These are phyloP conservation scores for Mytilinidion resinicola DNA, from an alignment of 495 filamentous ascomycete species.

Conservation along the genomic window DNA sequence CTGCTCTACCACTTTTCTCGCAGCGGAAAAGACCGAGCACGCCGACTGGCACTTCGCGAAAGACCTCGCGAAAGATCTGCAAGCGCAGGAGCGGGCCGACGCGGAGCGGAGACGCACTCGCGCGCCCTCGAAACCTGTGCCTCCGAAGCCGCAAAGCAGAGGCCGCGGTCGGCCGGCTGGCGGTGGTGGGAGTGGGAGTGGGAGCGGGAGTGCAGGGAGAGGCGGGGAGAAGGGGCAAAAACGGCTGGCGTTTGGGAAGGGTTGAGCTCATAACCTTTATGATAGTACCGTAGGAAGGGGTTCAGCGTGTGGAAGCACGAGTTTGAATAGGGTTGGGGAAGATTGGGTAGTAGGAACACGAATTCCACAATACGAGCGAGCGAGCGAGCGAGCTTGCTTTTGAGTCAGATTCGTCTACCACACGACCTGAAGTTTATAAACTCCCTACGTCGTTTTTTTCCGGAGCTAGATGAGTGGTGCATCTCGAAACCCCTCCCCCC, in stretches of 20 bases:
- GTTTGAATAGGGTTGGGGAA: too few relatives aligned
- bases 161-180: conserved; percentile 22
- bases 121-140: neutral
- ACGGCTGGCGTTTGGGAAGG: conserved; percentile 34
- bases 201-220: neutral
- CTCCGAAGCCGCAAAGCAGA: conserved; percentile 13
- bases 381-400: too few relatives aligned
- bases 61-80: conserved; percentile 72
- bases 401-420: too few relatives aligned
- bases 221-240: conserved; percentile 32
- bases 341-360: too few relatives aligned
- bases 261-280: too few relatives aligned
- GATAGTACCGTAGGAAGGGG: too few relatives aligned
- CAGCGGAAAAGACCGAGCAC: conserved; percentile 64
- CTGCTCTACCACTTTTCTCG: conserved; percentile 54
- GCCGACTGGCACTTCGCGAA: conserved; percentile 95
- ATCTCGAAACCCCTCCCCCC: too few relatives aligned
- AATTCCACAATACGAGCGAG: too few relatives aligned
- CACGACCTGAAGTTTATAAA: too few relatives aligned
- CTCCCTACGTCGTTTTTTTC: too few relatives aligned
- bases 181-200: conserved; percentile 6
- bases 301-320: too few relatives aligned
- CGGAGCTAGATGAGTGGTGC: too few relatives aligned
- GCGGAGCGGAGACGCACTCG: neutral
- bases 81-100: conserved; percentile 46